A percentile compares a stretch with the other conserved stretches of the same genome.
Evolutionary conservation across 805 yeast genomes (phyloP).

Genomic region (Zygotorulaspora florentina): DNA sequence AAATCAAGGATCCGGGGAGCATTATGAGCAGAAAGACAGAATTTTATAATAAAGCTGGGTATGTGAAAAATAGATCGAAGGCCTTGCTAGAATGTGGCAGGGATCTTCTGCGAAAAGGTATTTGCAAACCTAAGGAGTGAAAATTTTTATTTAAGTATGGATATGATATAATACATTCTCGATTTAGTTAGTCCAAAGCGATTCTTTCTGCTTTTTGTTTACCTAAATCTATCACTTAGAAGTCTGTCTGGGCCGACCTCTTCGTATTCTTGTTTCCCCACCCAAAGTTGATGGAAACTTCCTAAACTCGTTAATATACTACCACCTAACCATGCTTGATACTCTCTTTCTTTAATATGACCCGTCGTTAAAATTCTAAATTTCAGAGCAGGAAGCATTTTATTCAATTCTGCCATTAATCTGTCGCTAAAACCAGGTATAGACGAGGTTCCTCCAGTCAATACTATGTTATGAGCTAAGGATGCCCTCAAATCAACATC

Average conservation of each 20-base stretch:
- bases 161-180: conserved; percentile 2
- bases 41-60: conserved; percentile 37
- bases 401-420: conserved; percentile 63
- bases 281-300: conserved; percentile 94
- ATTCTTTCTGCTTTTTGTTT: conserved; percentile 43
- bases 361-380: conserved; percentile 82
- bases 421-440: conserved; percentile 80
- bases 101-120: conserved; percentile 33
- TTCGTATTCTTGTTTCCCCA: conserved; percentile 77
- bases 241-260: conserved; percentile 84
- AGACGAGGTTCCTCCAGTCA: conserved; percentile 80
- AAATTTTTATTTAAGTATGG: conserved; percentile 2
- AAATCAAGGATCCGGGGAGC: conserved; percentile 36
- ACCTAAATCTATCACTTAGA: conserved; percentile 78
- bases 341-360: conserved; percentile 67
- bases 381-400: conserved; percentile 76
- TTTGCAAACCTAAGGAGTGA: conserved; percentile 23
- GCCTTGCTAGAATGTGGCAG: conserved; percentile 39
- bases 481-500: conserved; percentile 84
- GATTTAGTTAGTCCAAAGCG: neutral
- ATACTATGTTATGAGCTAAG: conserved; percentile 80
- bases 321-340: conserved; percentile 90
- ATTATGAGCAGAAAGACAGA: conserved; percentile 37
- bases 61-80: conserved; percentile 35
- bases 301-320: conserved; percentile 84